Evolutionary conservation across 2,329 filamentous ascomycete genomes (phyloP).

Genomic region (Gaeumannomyces sp.): DNA sequence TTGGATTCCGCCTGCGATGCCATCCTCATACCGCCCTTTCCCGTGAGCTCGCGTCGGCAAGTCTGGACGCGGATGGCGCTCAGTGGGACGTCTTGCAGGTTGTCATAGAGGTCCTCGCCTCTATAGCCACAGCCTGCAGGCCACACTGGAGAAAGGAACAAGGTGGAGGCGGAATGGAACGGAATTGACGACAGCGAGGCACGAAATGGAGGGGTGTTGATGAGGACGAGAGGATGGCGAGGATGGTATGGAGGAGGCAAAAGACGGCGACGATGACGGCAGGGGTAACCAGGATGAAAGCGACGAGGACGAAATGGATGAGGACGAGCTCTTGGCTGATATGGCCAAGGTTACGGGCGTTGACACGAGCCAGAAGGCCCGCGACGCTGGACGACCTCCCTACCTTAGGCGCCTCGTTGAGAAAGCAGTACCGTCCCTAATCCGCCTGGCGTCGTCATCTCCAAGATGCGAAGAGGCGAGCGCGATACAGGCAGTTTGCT

Average conservation of each 20-base stretch:
- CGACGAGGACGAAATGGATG: conserved; percentile 29
- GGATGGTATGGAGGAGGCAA: conserved; percentile 26
- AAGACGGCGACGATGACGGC: conserved; percentile 29
- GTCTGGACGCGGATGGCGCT: conserved; percentile 4
- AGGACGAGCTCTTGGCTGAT: conserved; percentile 45
- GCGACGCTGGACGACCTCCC: conserved; percentile 45
- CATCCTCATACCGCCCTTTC: conserved; percentile 40
- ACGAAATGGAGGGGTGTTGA: conserved; percentile 27
- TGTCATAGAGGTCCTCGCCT: conserved; percentile 56
- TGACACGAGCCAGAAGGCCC: conserved; percentile 33
- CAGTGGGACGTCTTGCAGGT: conserved; percentile 40
- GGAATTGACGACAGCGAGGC: conserved; percentile 25
- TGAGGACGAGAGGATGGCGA: conserved; percentile 27
- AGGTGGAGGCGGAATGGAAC: conserved; percentile 32
- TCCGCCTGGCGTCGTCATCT: conserved; percentile 38
- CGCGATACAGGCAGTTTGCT: conserved; percentile 45
- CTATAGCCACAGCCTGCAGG: conserved; percentile 56
- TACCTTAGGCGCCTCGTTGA: conserved; percentile 44
- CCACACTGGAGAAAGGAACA: conserved; percentile 41
- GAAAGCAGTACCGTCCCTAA: conserved; percentile 40
- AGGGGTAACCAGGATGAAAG: conserved; percentile 31
- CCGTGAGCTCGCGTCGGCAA: conserved; percentile 24
- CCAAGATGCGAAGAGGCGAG: conserved; percentile 34
- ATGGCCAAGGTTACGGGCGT: conserved; percentile 57
- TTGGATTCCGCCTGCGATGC: conserved; percentile 45